Conservation (phyloP, 2,329 filamentous ascomycete genomes). For the Conoideocrella luteorostrata region DNA sequence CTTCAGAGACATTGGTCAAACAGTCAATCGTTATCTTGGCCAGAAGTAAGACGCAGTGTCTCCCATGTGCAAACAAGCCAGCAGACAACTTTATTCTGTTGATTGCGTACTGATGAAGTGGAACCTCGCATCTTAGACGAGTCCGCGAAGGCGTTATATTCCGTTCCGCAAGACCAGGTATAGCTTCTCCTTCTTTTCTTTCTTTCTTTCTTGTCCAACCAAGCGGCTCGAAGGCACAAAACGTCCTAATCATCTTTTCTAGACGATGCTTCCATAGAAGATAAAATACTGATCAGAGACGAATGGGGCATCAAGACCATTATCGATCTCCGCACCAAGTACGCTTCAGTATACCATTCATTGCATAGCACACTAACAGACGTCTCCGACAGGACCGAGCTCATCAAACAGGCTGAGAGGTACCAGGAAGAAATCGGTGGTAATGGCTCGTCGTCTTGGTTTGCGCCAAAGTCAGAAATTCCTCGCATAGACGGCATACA, state of each 20-base stretch:
- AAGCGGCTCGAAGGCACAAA: too few species aligned
- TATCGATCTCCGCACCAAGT: conserved; percentile 75
- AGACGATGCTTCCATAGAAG: conserved; percentile 65
- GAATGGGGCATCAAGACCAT: conserved; percentile 63
- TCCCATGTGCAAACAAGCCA: background rate
- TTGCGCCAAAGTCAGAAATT: conserved; percentile 43
- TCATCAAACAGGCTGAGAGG: conserved; percentile 60
- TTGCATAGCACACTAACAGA: too few species aligned
- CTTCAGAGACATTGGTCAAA: conserved; percentile 68
- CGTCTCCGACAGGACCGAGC: conserved; percentile 60
- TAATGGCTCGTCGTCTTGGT: conserved; percentile 36
- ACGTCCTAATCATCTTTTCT: background rate
- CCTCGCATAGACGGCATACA: conserved; percentile 56
- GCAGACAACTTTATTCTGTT: too few species aligned
- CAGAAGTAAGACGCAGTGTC: conserved; percentile 36
- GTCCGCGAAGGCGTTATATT: conserved; percentile 59
- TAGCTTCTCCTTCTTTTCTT: background rate
- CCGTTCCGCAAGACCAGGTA: conserved; percentile 59
- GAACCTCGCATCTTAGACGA: conserved; percentile 18
- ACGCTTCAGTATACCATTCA: too few species aligned
- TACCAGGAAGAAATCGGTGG: conserved; percentile 39
- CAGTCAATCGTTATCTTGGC: conserved; percentile 54
- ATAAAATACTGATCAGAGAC: conserved; percentile 52
- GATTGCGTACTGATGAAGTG: too few species aligned
- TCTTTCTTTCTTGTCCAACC: too few species aligned